These are phyloP conservation scores for Fusarium virguliforme DNA, from an alignment of 2,329 filamentous ascomycete species.

Conservation along the genomic window DNA sequence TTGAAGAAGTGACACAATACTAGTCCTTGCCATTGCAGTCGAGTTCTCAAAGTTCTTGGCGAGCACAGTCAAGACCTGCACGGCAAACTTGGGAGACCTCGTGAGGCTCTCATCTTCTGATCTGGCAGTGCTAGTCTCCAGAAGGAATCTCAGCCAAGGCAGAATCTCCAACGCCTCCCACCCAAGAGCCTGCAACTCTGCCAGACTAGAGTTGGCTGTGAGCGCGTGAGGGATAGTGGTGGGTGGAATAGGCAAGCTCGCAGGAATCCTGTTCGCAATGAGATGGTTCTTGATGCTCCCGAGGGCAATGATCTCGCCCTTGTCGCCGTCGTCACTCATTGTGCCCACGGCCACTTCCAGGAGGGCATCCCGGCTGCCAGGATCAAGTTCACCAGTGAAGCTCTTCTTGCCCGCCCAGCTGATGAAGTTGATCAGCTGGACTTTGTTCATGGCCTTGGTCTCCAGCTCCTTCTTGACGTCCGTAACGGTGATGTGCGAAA, in stretches of 20 bases:
- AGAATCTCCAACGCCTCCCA: slow-evolving; percentile 90
- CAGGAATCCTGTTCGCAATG: slow-evolving; percentile 82
- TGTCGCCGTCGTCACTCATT: slow-evolving; percentile 72
- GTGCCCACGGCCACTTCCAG: slow-evolving; percentile 87
- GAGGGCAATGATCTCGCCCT: slow-evolving; percentile 82
- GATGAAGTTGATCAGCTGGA: slow-evolving; percentile 87
- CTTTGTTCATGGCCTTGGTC: slow-evolving; percentile 82
- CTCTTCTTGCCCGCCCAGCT: slow-evolving; percentile 86
- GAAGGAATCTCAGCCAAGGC: slow-evolving; percentile 86
- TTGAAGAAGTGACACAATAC: slow-evolving; percentile 76
- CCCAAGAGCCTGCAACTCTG: slow-evolving; percentile 83
- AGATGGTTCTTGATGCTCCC: slow-evolving; percentile 83
- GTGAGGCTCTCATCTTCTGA: slow-evolving; percentile 79
- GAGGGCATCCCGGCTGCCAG: slow-evolving; percentile 76
- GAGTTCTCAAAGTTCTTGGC: slow-evolving; percentile 94
- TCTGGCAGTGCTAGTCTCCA: slow-evolving; percentile 76
- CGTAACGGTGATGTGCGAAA: slow-evolving; percentile 88
- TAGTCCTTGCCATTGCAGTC: slow-evolving; percentile 75
- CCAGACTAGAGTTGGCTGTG: slow-evolving; percentile 77
- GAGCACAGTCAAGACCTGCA: slow-evolving; percentile 82
- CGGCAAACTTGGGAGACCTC: slow-evolving; percentile 80
- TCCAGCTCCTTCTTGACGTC: slow-evolving; percentile 90
- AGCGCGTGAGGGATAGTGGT: slow-evolving; percentile 89
- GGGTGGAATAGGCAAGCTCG: slow-evolving; percentile 84
- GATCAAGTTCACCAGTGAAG: slow-evolving; percentile 80